Conservation (phyloP, 2,329 filamentous ascomycete genomes). For the Blastomyces gilchristii region DNA sequence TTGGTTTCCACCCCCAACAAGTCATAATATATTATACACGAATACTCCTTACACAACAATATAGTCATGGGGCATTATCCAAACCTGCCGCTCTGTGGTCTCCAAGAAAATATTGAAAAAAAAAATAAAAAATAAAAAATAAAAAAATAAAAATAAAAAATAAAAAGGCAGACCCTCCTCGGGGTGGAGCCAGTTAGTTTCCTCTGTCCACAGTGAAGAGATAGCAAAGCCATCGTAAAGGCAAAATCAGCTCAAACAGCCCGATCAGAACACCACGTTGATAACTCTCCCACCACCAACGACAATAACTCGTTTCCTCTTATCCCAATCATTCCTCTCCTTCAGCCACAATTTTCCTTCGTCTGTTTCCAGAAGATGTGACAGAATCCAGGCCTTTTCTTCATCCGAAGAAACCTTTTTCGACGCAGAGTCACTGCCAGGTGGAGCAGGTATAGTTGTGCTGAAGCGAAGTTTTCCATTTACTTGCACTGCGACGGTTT, state of each 20-base stretch:
- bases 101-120: too few species aligned
- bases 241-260: neutral
- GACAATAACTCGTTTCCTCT: slow-evolving; percentile 55
- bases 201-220: neutral
- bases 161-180: too few species aligned
- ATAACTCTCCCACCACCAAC: slow-evolving; percentile 58
- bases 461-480: slow-evolving; percentile 68
- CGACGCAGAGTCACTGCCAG: slow-evolving; percentile 27
- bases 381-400: slow-evolving; percentile 52
- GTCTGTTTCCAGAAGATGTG: slow-evolving; percentile 50
- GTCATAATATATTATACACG: neutral
- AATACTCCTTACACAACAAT: neutral
- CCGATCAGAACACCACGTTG: slow-evolving; percentile 56
- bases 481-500: slow-evolving; percentile 56
- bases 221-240: neutral
- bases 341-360: slow-evolving; percentile 50
- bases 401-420: slow-evolving; percentile 27
- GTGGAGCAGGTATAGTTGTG: slow-evolving; percentile 50
- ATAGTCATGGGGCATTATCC: neutral
- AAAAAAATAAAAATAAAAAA: neutral
- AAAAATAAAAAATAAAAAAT: neutral
- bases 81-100: neutral
- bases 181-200: neutral
- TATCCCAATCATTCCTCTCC: slow-evolving; percentile 40
- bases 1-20: neutral